These are phyloP conservation scores for Thraustotheca clavata DNA, from an alignment of 352 stramenopile species.

Conservation along the genomic window DNA sequence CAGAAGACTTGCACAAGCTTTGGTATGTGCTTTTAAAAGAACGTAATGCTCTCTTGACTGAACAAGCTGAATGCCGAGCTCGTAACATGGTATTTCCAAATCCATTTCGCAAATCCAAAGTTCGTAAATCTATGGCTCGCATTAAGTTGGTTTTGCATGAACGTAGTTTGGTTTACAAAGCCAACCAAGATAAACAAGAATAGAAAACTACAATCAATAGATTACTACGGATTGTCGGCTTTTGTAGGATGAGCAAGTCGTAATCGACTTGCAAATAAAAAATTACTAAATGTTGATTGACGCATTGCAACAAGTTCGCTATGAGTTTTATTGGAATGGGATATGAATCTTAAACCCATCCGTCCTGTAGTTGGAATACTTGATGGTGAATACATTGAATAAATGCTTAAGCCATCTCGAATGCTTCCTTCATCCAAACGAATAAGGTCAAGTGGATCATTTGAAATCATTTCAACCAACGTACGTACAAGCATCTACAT, in stretches of 20 bases:
- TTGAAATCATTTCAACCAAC: slow-evolving; percentile 19
- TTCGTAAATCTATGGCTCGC: slow-evolving; percentile 82
- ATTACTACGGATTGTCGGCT: background rate
- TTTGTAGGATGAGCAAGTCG: background rate
- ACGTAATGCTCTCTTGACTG: slow-evolving; percentile 95
- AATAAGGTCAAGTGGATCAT: slow-evolving; percentile 19
- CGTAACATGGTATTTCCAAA: slow-evolving; percentile 76
- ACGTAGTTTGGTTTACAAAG: slow-evolving; percentile 65
- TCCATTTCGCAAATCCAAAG: slow-evolving; percentile 43
- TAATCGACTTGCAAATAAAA: slow-evolving; percentile 10
- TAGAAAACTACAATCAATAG: background rate
- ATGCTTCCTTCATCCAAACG: slow-evolving; percentile 19
- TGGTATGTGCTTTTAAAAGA: slow-evolving; percentile 98
- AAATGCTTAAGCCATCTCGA: slow-evolving; percentile 15
- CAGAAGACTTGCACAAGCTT: slow-evolving; percentile 97
- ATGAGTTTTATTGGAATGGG: slow-evolving; percentile 4
- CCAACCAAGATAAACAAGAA: slow-evolving; percentile 46
- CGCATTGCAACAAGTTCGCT: slow-evolving; percentile 5
- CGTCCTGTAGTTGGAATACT: slow-evolving; percentile 14
- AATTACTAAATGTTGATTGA: slow-evolving; percentile 11
- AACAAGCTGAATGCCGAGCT: slow-evolving; percentile 71
- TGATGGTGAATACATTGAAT: slow-evolving; percentile 18
- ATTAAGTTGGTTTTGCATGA: slow-evolving; percentile 84
- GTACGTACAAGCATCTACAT: slow-evolving; percentile 9
- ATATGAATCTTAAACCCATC: slow-evolving; percentile 12